Percentiles rank a stretch among this genome's conserved stretches.
These are phyloP conservation scores for Tricholoma furcatifolium DNA, from an alignment of 768 basidiomycete genomes.

Conservation along the genomic window DNA sequence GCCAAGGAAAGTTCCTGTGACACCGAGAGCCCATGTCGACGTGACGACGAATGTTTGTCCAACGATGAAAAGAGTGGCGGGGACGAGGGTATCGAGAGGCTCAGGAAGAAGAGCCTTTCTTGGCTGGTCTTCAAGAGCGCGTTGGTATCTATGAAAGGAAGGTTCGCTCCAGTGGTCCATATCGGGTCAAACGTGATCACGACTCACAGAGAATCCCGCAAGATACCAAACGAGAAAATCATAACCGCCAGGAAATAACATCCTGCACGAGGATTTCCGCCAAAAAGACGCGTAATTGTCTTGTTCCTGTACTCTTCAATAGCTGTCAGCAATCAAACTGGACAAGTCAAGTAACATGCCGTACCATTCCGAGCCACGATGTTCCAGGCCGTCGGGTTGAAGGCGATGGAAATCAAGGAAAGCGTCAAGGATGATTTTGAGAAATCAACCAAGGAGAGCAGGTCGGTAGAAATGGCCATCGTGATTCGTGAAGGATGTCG, in stretches of 20 bases:
- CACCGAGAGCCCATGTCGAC: conserved; percentile 86
- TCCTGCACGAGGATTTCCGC: conserved; percentile 69
- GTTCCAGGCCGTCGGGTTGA: conserved; percentile 97
- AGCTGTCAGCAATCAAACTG: background rate
- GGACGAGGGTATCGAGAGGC: conserved; percentile 60
- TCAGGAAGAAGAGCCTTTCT: conserved; percentile 60
- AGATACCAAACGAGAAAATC: conserved; percentile 83
- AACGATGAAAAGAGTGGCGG: conserved; percentile 55
- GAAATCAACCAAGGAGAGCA: conserved; percentile 48
- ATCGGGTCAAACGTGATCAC: conserved; percentile 26
- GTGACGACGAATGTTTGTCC: conserved; percentile 88
- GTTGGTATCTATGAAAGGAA: conserved; percentile 56
- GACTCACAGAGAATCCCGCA: conserved; percentile 78
- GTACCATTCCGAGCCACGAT: conserved; percentile 88
- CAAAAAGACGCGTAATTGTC: conserved; percentile 81
- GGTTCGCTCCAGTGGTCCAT: background rate
- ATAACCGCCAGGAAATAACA: conserved; percentile 85
- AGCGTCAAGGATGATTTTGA: conserved; percentile 64
- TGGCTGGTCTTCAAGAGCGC: conserved; percentile 78
- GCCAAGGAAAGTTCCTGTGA: conserved; percentile 91
- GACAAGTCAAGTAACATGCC: conserved; percentile 20
- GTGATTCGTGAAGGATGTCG: conserved; percentile 10
- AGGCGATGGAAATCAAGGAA: conserved; percentile 68
- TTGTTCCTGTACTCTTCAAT: conserved; percentile 69
- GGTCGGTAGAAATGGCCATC: conserved; percentile 15